Percentiles rank a stretch among this genome's conserved stretches.
Evolutionary conservation across 495 filamentous ascomycete species (phyloP).

Genomic region (Amniculicola lignicola): DNA sequence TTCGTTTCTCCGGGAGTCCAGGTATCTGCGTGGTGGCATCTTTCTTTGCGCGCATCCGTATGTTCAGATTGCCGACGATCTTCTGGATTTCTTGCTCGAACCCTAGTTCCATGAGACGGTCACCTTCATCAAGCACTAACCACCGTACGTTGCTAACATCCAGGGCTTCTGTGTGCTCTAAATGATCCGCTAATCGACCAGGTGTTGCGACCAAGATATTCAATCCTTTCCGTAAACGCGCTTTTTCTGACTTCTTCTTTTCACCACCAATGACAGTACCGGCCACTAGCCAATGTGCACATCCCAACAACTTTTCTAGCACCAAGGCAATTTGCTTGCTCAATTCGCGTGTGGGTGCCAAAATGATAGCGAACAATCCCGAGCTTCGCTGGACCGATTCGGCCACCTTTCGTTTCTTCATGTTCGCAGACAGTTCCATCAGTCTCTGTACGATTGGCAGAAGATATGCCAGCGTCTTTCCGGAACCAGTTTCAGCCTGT

Average conservation of each 20-base stretch:
- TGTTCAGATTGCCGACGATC: slow-evolving; percentile 73
- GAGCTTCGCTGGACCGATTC: slow-evolving; percentile 67
- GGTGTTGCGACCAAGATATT: slow-evolving; percentile 96
- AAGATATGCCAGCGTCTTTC: slow-evolving; percentile 93
- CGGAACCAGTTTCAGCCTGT: slow-evolving; percentile 94
- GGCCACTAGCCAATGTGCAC: slow-evolving; percentile 83
- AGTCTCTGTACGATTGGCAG: slow-evolving; percentile 87
- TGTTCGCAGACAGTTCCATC: slow-evolving; percentile 60
- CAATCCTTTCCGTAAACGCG: slow-evolving; percentile 82
- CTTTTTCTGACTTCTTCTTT: slow-evolving; percentile 96
- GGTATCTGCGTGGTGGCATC: slow-evolving; percentile 41
- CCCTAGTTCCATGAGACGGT: slow-evolving; percentile 93
- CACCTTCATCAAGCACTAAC: slow-evolving; percentile 92
- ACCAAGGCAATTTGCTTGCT: slow-evolving; percentile 89
- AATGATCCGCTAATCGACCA: slow-evolving; percentile 81
- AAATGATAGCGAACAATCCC: slow-evolving; percentile 84
- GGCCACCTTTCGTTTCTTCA: slow-evolving; percentile 45
- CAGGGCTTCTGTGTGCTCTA: slow-evolving; percentile 85
- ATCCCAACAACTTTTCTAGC: slow-evolving; percentile 74
- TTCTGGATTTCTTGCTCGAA: slow-evolving; percentile 84
- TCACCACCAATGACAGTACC: slow-evolving; percentile 93
- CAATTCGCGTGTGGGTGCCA: slow-evolving; percentile 89
- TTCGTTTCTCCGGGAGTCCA: slow-evolving; percentile 68
- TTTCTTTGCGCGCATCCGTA: slow-evolving; percentile 44
- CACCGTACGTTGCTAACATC: slow-evolving; percentile 87